A percentile compares a stretch with the other conserved stretches of the same genome.
phyloP scores from a whole-genome alignment of 805 yeast genomes.

The Yamadazyma olivae region DNA sequence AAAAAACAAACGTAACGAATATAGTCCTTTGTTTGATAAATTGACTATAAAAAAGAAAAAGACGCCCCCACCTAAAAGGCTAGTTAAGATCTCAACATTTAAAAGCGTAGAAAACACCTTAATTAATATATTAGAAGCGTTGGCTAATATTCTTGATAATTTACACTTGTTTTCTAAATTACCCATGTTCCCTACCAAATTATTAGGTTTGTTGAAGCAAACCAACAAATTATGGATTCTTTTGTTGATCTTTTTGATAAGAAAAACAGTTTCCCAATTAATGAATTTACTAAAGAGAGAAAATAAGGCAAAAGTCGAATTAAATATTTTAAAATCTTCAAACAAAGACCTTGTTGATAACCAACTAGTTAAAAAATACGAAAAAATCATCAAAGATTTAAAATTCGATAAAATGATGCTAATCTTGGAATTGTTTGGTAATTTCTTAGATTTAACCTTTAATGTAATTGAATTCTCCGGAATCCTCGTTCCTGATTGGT shows the following conservation, averaged over 20 bases:
- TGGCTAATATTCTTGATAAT: constrained; percentile 40
- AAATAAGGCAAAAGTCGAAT: constrained; percentile 33
- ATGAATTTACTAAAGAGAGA: constrained; percentile 38
- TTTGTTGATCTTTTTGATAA: constrained; percentile 36
- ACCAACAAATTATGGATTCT: constrained; percentile 44
- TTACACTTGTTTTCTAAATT: constrained; percentile 39
- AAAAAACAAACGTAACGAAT: constrained; percentile 14
- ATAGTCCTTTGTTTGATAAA: constrained; percentile 33
- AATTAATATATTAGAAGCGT: constrained; percentile 29
- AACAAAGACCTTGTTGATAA: constrained; percentile 17
- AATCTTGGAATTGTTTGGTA: constrained; percentile 38
- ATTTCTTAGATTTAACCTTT: constrained; percentile 37
- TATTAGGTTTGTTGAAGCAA: constrained; percentile 31
- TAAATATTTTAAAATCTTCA: constrained; percentile 24
- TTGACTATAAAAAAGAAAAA: constrained; percentile 19
- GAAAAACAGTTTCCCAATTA: constrained; percentile 41
- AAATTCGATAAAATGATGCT: constrained; percentile 42
- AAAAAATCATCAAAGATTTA: constrained; percentile 39
- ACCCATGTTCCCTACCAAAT: constrained; percentile 40
- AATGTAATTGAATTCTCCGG: constrained; percentile 37
- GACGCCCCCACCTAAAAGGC: constrained; percentile 4
- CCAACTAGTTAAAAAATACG: constrained; percentile 30
- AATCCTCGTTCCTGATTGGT: constrained; percentile 37
- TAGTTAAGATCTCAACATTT: constrained; percentile 21
- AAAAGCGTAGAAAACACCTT: constrained; percentile 27